Conservation (phyloP, 306 rosid genomes). For the Comarum palustre region DNA sequence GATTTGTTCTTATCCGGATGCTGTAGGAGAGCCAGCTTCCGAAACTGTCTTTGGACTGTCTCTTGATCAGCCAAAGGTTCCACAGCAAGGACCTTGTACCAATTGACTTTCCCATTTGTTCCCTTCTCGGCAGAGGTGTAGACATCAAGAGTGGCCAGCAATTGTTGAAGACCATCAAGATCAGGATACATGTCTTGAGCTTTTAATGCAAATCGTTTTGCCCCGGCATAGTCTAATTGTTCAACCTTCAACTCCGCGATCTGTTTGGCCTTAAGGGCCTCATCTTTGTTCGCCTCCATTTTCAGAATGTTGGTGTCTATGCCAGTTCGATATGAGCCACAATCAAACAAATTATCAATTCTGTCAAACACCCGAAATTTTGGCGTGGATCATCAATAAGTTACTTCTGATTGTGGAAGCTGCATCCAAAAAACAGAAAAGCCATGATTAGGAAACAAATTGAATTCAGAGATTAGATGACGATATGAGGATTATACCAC, state of each 20-base stretch:
- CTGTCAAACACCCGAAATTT: slow-evolving; percentile 20
- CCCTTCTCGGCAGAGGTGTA: slow-evolving; percentile 54
- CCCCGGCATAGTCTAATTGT: slow-evolving; percentile 42
- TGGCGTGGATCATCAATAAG: slow-evolving; percentile 22
- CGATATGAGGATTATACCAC: neutral
- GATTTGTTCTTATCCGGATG: slow-evolving; percentile 87
- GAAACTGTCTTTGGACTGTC: slow-evolving; percentile 53
- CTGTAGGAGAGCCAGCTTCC: slow-evolving; percentile 51
- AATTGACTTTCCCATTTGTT: slow-evolving; percentile 49
- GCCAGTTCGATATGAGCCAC: slow-evolving; percentile 20
- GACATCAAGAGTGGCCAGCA: slow-evolving; percentile 60
- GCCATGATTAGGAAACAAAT: slow-evolving; percentile 29
- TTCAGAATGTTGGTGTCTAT: slow-evolving; percentile 20
- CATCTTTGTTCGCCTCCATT: slow-evolving; percentile 63
- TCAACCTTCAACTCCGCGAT: slow-evolving; percentile 61
- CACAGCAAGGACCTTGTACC: slow-evolving; percentile 73
- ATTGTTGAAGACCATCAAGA: slow-evolving; percentile 56
- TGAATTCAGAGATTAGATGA: slow-evolving; percentile 29
- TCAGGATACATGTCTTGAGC: slow-evolving; percentile 57
- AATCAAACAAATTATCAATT: slow-evolving; percentile 9
- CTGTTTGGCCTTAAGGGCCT: slow-evolving; percentile 53
- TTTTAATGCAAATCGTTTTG: slow-evolving; percentile 55
- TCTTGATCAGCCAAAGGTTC: slow-evolving; percentile 51
- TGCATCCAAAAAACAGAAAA: slow-evolving; percentile 22
- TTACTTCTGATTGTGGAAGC: slow-evolving; percentile 27